phyloP scores from a whole-genome alignment of 2,329 filamentous ascomycete genomes.

The Exutisphaerella laricina region DNA sequence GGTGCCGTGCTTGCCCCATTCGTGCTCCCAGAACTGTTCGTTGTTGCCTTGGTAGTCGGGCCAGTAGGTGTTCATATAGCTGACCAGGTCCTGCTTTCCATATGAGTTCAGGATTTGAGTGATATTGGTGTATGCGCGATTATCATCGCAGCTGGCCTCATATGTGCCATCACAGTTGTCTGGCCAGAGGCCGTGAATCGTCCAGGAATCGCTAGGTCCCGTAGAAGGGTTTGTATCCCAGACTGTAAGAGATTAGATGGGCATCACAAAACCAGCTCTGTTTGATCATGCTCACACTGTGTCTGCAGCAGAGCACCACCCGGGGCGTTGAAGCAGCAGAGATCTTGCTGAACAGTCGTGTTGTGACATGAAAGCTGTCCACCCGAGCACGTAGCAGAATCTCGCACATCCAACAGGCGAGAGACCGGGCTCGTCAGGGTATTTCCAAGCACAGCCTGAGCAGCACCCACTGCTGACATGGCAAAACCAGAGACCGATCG shows the following conservation, averaged over 20 bases:
- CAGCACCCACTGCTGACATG: constrained; percentile 25
- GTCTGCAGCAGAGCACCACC: constrained; percentile 67
- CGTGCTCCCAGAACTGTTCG: constrained; percentile 56
- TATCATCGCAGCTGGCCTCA: constrained; percentile 59
- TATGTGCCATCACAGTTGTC: constrained; percentile 63
- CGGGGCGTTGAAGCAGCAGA: constrained; percentile 70
- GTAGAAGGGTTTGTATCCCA: constrained; percentile 64
- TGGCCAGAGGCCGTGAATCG: constrained; percentile 60
- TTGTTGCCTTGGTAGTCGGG: constrained; percentile 61
- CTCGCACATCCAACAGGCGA: constrained; percentile 7
- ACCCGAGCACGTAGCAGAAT: constrained; percentile 32
- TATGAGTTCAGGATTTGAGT: constrained; percentile 54
- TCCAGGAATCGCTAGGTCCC: constrained; percentile 66
- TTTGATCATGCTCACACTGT: no score
- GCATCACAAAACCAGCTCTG: no score
- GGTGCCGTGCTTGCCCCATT: constrained; percentile 60
- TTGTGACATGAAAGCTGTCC: constrained; percentile 59
- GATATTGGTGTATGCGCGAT: constrained; percentile 61
- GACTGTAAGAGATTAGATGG: no score
- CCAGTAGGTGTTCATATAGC: constrained; percentile 67
- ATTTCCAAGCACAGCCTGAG: constrained; percentile 25
- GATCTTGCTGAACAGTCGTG: constrained; percentile 54
- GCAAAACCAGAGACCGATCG: constrained; percentile 25
- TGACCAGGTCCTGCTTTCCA: constrained; percentile 52
- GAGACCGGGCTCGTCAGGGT: constrained; percentile 14